These are phyloP conservation scores for Starmera caribaea DNA, from an alignment of 805 yeast genomes.

Conservation along the genomic window DNA sequence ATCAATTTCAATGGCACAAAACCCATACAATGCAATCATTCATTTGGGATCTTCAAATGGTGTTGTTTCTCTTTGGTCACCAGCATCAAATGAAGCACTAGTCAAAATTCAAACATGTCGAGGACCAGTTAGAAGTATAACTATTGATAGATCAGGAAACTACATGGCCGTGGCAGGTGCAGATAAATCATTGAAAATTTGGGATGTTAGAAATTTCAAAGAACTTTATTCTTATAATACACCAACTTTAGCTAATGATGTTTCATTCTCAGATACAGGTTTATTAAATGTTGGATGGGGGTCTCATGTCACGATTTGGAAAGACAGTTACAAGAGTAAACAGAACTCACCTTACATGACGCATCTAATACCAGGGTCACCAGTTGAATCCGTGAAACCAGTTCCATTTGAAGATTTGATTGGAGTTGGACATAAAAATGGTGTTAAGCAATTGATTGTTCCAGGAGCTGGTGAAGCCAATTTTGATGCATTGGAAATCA, in stretches of 20 bases:
- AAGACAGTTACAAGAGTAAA: slow-evolving; percentile 61
- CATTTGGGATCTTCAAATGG: slow-evolving; percentile 93
- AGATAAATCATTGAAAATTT: slow-evolving; percentile 74
- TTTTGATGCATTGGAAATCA: slow-evolving; percentile 85
- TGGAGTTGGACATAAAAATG: slow-evolving; percentile 75
- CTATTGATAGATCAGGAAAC: slow-evolving; percentile 83
- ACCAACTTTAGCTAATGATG: slow-evolving; percentile 79
- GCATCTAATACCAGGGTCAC: slow-evolving; percentile 74
- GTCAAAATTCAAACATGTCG: slow-evolving; percentile 72
- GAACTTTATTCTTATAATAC: slow-evolving; percentile 53
- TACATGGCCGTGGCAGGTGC: slow-evolving; percentile 93
- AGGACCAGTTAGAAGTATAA: slow-evolving; percentile 82
- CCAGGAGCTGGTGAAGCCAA: slow-evolving; percentile 99
- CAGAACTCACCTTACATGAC: slow-evolving; percentile 88
- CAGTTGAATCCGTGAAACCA: slow-evolving; percentile 55
- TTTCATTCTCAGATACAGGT: slow-evolving; percentile 82
- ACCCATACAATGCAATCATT: slow-evolving; percentile 93
- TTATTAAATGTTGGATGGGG: slow-evolving; percentile 90
- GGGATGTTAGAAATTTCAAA: slow-evolving; percentile 86
- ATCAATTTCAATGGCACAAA: slow-evolving; percentile 77
- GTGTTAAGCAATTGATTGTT: slow-evolving; percentile 75
- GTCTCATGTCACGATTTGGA: slow-evolving; percentile 91
- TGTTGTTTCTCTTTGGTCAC: slow-evolving; percentile 89
- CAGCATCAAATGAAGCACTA: slow-evolving; percentile 75
- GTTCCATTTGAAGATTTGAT: slow-evolving; percentile 97